Evolutionary conservation across 2,329 filamentous ascomycete genomes (phyloP), one percentile per base, ranked within the genome.

Genomic region (Didymosphaeria variabile): DNA sequence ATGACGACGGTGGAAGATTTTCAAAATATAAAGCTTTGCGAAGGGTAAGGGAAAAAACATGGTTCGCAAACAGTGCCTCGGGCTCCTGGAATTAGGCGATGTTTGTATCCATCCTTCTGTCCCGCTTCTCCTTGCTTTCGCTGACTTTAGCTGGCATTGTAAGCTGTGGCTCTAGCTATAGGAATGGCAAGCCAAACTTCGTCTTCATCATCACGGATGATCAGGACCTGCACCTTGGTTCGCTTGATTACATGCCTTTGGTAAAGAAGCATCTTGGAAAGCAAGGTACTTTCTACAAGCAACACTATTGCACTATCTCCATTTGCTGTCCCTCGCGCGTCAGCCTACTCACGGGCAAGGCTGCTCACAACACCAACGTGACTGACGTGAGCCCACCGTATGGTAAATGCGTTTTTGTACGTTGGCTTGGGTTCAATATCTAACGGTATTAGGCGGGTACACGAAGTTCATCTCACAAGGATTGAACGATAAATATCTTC

Each of bases 281-380:
- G 0, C 77, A 86, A 57, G 89, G 89, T 0, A 88, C 86, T 0
- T 81, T 81, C 0, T 91, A 86, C 61, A 76, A 78, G 44, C 85
- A 84, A 31, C 89, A 91, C 68, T 91, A 87, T 60, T 88, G 87
- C 65, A 90, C 88, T 0, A 86, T 87, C 0, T 83, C 89, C 0
- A 76, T 90, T 0, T 91, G 89, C 72, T 91, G 89, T 64, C 89
- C 89, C 0, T 87, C 88, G 0, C 81, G 89, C 2, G 89, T 89
- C 1, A 86, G 83, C 19, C 75, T 91, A 1, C 87, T 84, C 83
- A 90, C 88, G 0, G 89, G 89, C 1, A 86, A 85, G 67, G 83
- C 86, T 13, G 87, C 88, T 0, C 89, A 91, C 67, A 91, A 90
- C 66, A 91, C 88, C 0, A 91, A 91, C 65, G 88, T 91, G 1